Base-by-base conservation (phyloP, 2,329 filamentous ascomycete genomes). In the Penicillium sp. region DNA sequence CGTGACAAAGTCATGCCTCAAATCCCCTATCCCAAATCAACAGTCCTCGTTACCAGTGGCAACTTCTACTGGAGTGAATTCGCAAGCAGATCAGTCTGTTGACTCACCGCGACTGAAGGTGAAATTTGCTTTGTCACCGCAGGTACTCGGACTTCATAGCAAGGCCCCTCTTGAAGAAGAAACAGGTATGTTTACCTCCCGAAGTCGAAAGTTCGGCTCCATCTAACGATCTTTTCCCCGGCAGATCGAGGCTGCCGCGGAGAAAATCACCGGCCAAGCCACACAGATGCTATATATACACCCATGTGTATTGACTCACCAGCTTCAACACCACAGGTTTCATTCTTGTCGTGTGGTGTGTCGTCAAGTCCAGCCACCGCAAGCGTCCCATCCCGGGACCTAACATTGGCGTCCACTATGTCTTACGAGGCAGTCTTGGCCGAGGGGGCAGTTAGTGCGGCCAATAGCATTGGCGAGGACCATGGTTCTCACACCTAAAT, bases 401-500 rank as follows among this genome's bases (percentile, higher is more conserved):
- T 59, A 59, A 35, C 39, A 20, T 56, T 64, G 61, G 60, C 61
- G 55, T 55, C 57, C 18, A 61, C 56, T 18, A 43, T 46, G 52
- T 63, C 56, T 61, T 53, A 66, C 62, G 62, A 66, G 51, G 56
- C 50, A 47, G 53, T 40, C 57, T 55, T 63, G 54, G 61, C 55
- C 50, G 48, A 50, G 32, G 45, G 45, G 26, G 38, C 42, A 24
- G 42, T 44, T 31, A 39, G 32, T 44, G 16, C 29, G 34, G 49
- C 34, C 42, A 48, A 57, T 46, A 39, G 39, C 38, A 38, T 32
- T 18, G 4, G 16, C 13, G 34, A 45, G 29, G 48, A 37, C 20
- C 4, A 26, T 22, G 34, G 9, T 24, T 43, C 29, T 16, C 48
- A 43, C 18, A 10, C 11, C 13, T 18, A 51, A 18, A 26, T 50